Base-by-base conservation (phyloP, 2,329 filamentous ascomycete genomes). In the Botrytis elliptica region DNA sequence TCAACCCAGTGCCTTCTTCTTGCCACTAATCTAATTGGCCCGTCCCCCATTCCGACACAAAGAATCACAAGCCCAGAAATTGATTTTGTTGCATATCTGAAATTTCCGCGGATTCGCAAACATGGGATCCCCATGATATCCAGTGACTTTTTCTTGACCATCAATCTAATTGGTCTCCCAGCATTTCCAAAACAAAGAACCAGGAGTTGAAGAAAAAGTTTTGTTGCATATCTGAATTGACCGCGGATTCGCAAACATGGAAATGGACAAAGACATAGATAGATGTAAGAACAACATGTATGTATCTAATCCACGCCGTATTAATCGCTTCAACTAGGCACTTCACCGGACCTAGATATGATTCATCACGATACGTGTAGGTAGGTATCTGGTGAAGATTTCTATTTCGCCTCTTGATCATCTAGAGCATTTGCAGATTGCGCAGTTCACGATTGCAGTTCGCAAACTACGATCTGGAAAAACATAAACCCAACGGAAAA, bases 221-320 rank as follows among this genome's bases (percentile, higher is more conserved):
- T 57, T 68, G 66, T 68, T 68, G 66, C 66, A 68, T 33, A 2
- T 68, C 66, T 68, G 49, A 57, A 68, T 25, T 42, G 49, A 42
- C 25, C 49, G 66, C 49, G 18, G n/a, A 29, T 55, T 29, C 7
- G 7, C n/a, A 3, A 57, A 18, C 16, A 3, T 18, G 52, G 7
- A 9, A 1, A 9, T 18, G n/a, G 3, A 57, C n/a, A 33, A 57
- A 57, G 52, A 33, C n/a, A 29, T 16, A 9, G 18, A 29, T 16
- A 9, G 18, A 55, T 1, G 49, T 55, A 29, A 29, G 29, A 29
- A 55, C 12, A 29, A 4, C 4, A n/a, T 52, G 7, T 46, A 7
- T n/a, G 52, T 29, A 55, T 1, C n/a, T 55, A 29, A 29, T 29
- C 7, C 14, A 57, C n/a, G 6, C 16, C 52, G n/a, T 57, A 57